Conservation (phyloP, 2,329 filamentous ascomycete species). For the Apiospora rasikravindrae region DNA sequence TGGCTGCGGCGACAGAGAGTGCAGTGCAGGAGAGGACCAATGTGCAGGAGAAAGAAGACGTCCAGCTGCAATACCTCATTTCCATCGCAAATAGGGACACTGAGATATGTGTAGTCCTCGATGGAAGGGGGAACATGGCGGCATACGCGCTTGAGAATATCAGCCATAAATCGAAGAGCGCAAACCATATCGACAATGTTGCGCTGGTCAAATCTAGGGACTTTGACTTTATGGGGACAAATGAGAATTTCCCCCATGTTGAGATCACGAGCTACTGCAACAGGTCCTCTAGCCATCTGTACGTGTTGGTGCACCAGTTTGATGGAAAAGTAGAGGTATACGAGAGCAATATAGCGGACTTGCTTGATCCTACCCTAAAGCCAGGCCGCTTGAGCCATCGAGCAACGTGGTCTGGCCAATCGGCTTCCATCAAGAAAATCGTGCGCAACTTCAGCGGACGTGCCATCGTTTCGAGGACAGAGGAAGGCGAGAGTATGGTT, state of each 20-base stretch:
- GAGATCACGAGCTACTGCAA: conserved; percentile 78
- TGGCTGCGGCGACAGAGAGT: conserved; percentile 76
- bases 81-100: conserved; percentile 84
- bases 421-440: conserved; percentile 80
- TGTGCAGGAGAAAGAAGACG: conserved; percentile 64
- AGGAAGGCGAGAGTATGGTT: conserved; percentile 78
- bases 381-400: conserved; percentile 65
- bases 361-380: conserved; percentile 76
- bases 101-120: conserved; percentile 85
- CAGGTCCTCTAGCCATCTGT: conserved; percentile 65
- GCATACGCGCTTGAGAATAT: conserved; percentile 93
- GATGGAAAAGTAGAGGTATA: conserved; percentile 85
- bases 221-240: conserved; percentile 51
- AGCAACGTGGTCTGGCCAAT: conserved; percentile 84
- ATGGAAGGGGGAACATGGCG: conserved; percentile 84
- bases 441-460: conserved; percentile 83
- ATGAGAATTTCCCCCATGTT: conserved; percentile 51
- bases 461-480: conserved; percentile 81
- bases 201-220: conserved; percentile 71
- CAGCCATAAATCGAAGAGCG: conserved; percentile 69
- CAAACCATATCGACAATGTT: conserved; percentile 81
- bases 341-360: conserved; percentile 75
- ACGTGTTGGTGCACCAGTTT: conserved; percentile 81
- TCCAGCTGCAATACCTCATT: conserved; percentile 82
- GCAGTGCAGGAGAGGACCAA: conserved; percentile 68